phyloP scores from a whole-genome alignment of 805 yeast genomes.

The Candida argentea region DNA sequence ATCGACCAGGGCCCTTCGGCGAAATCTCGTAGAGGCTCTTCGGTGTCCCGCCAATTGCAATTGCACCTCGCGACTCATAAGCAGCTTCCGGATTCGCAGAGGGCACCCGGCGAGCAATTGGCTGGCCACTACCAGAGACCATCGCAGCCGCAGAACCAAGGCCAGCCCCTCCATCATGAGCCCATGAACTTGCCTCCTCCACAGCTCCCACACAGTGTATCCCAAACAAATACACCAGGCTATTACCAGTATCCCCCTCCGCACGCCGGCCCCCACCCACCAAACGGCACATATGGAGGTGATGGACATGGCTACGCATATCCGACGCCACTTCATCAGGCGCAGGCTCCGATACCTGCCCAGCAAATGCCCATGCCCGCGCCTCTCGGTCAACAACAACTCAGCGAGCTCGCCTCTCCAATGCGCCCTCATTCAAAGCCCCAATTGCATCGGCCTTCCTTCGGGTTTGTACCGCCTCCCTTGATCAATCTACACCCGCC shows the following conservation, averaged over 20 bases:
- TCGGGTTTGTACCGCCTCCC: no score
- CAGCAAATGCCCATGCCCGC: no score
- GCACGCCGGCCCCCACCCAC: constrained; percentile 2
- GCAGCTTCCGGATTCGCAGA: constrained; percentile 38
- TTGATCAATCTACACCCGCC: no score
- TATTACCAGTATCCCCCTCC: constrained; percentile 3
- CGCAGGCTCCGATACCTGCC: no score
- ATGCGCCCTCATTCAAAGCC: no score
- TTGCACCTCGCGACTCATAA: constrained; percentile 57
- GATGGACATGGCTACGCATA: no score
- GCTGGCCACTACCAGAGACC: constrained; percentile 9
- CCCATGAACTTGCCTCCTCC: constrained; percentile 1
- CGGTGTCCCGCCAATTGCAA: constrained; percentile 72
- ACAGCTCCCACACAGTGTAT: constrained; percentile 1
- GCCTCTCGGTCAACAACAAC: no score
- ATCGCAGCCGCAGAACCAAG: constrained; percentile 6
- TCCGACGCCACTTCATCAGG: no score
- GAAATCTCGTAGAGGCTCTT: constrained; percentile 69
- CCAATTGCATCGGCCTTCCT: no score
- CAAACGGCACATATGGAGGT: no score
- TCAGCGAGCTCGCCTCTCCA: no score
- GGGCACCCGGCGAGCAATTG: constrained; percentile 11
- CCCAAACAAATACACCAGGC: background rate
- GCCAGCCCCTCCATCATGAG: background rate
- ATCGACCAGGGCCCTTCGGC: constrained; percentile 67